These are phyloP conservation scores for Cantharellus anzutake DNA, from an alignment of 768 basidiomycete genomes.

Conservation along the genomic window DNA sequence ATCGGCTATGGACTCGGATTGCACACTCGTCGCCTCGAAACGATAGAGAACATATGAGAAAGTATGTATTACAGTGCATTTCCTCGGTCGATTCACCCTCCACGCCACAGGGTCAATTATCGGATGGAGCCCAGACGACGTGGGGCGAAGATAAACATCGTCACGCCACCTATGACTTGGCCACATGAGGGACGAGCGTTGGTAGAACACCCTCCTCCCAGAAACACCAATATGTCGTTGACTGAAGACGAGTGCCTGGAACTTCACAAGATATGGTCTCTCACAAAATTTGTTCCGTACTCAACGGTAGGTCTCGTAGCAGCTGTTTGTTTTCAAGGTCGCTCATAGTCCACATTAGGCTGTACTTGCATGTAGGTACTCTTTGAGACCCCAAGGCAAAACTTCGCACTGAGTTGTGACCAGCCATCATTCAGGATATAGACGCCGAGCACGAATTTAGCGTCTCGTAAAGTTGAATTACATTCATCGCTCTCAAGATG, in stretches of 20 bases:
- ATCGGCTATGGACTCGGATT: slow-evolving; percentile 28
- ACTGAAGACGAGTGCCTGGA: slow-evolving; percentile 1
- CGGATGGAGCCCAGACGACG: neutral
- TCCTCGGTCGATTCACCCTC: neutral
- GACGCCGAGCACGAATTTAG: slow-evolving; percentile 2
- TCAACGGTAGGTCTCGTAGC: neutral
- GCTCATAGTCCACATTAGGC: neutral
- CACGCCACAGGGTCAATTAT: neutral
- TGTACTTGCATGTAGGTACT: neutral
- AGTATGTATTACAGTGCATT: slow-evolving; percentile 18
- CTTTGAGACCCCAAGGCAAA: neutral
- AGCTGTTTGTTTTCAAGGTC: neutral
- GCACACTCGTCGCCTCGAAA: slow-evolving; percentile 23
- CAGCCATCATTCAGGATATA: slow-evolving; percentile 2
- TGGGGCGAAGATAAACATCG: neutral
- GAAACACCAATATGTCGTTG: neutral
- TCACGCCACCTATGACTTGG: neutral
- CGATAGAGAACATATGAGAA: slow-evolving; percentile 33
- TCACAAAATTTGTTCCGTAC: neutral
- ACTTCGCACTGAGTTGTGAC: neutral
- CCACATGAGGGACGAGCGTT: neutral
- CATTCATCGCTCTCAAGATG: neutral
- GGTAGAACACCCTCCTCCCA: neutral
- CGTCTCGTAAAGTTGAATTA: slow-evolving; percentile 4
- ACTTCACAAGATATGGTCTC: neutral